Evolutionary conservation across 805 yeast genomes (phyloP).

Genomic region (Saccharomycopsis babjevae): DNA sequence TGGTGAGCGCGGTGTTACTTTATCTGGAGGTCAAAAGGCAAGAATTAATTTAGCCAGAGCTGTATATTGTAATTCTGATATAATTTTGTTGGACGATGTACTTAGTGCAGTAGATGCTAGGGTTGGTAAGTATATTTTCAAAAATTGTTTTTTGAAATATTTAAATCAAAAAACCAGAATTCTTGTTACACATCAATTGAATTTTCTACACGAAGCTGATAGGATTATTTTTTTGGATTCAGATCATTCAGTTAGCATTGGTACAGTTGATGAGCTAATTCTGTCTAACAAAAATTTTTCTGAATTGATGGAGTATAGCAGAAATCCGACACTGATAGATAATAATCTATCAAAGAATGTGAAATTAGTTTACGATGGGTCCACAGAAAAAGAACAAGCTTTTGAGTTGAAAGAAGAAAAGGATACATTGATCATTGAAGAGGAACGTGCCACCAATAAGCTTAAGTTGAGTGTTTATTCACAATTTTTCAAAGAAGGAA

Average conservation of each 20-base stretch:
- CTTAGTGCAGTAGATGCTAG: constrained; percentile 72
- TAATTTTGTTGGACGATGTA: constrained; percentile 57
- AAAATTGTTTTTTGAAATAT: constrained; percentile 44
- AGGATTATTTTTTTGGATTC: constrained; percentile 44
- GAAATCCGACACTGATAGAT: too few relatives aligned
- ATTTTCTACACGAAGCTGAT: constrained; percentile 52
- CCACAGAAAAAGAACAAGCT: too few relatives aligned
- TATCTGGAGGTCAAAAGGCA: constrained; percentile 74
- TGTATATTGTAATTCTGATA: constrained; percentile 50
- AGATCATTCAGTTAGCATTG: constrained; percentile 42
- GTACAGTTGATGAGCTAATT: constrained; percentile 43
- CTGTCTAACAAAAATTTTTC: too few relatives aligned
- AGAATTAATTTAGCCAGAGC: constrained; percentile 60
- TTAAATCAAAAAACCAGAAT: constrained; percentile 46
- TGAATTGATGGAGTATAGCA: too few relatives aligned
- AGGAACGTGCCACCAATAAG: too few relatives aligned
- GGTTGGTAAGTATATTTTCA: constrained; percentile 60
- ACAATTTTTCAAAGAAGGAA: too few relatives aligned
- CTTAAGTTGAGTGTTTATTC: too few relatives aligned
- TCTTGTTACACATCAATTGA: constrained; percentile 68
- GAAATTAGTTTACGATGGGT: too few relatives aligned
- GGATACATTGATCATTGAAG: too few relatives aligned
- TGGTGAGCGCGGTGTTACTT: constrained; percentile 66
- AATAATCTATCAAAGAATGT: too few relatives aligned
- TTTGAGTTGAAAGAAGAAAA: too few relatives aligned